A percentile compares a stretch with the other conserved stretches of the same genome.
These are phyloP conservation scores for Candida boidinii DNA, from an alignment of 805 yeast species.

Conservation along the genomic window DNA sequence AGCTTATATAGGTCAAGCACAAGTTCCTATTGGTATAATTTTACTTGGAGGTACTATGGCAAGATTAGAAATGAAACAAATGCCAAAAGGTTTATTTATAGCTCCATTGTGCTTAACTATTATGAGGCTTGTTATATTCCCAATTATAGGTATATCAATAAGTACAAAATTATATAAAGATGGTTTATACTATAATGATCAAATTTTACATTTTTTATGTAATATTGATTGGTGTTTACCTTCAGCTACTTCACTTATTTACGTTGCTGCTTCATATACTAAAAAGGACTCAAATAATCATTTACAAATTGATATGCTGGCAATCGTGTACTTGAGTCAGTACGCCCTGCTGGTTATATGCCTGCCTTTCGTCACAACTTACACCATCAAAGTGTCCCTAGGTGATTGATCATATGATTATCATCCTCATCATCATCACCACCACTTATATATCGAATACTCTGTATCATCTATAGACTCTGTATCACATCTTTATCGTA, in stretches of 20 bases:
- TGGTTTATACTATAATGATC: conserved; percentile 57
- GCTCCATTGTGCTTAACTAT: conserved; percentile 50
- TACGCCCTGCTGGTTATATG: conserved; percentile 61
- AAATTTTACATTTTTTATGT: conserved; percentile 61
- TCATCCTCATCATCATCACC: too few species aligned
- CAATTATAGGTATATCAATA: conserved; percentile 70
- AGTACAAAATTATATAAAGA: conserved; percentile 49
- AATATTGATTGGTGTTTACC: conserved; percentile 76
- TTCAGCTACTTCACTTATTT: conserved; percentile 80
- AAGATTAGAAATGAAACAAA: conserved; percentile 46
- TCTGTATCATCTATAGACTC: too few species aligned
- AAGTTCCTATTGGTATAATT: conserved; percentile 80
- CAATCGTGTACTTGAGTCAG: conserved; percentile 66
- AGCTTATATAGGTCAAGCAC: conserved; percentile 73
- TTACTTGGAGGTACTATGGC: conserved; percentile 85
- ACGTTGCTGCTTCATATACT: conserved; percentile 80
- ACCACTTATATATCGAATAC: too few species aligned
- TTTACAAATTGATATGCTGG: conserved; percentile 78
- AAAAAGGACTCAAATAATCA: conserved; percentile 48
- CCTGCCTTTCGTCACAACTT: conserved; percentile 68
- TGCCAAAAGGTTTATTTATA: conserved; percentile 68
- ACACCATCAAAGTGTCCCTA: conserved; percentile 46
- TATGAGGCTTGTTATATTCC: conserved; percentile 57
- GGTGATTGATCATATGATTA: too few species aligned
- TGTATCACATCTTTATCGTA: too few species aligned